phyloP scores from a whole-genome alignment of 208 protist genomes.

The Angomonas ambiguus region DNA sequence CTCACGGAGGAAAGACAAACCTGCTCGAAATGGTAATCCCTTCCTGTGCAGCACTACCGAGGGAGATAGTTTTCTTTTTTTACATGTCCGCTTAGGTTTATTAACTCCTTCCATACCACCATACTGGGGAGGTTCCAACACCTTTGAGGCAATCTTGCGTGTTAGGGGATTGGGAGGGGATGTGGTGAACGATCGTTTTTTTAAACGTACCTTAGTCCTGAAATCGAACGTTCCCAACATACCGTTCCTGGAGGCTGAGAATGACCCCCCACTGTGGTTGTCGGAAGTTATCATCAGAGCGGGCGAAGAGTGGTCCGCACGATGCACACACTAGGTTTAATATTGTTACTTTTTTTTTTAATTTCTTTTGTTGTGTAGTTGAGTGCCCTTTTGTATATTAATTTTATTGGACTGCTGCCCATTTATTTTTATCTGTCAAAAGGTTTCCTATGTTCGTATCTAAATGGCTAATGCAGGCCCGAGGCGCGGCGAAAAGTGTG shows the following conservation, averaged over 20 bases:
- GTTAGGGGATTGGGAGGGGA: background rate
- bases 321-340: background rate
- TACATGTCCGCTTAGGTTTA: slow-evolving; percentile 62
- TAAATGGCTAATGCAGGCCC: background rate
- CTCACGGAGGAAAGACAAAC: background rate
- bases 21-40: background rate
- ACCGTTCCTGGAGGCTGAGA: background rate
- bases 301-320: background rate
- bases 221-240: background rate
- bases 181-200: background rate
- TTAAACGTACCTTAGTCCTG: background rate
- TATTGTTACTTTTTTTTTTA: slow-evolving; percentile 10
- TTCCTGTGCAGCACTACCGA: background rate
- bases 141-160: slow-evolving; percentile 36
- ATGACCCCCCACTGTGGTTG: background rate
- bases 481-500: background rate
- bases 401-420: background rate
- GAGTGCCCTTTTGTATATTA: background rate
- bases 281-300: background rate
- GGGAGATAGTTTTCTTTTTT: slow-evolving; percentile 29
- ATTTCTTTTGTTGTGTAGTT: slow-evolving; percentile 1
- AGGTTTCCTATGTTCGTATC: background rate
- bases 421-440: no score
- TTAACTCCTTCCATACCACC: slow-evolving; percentile 67
- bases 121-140: slow-evolving; percentile 65